phyloP scores from a whole-genome alignment of 108 stramenopile genomes.

The Nitzschia sp. region DNA sequence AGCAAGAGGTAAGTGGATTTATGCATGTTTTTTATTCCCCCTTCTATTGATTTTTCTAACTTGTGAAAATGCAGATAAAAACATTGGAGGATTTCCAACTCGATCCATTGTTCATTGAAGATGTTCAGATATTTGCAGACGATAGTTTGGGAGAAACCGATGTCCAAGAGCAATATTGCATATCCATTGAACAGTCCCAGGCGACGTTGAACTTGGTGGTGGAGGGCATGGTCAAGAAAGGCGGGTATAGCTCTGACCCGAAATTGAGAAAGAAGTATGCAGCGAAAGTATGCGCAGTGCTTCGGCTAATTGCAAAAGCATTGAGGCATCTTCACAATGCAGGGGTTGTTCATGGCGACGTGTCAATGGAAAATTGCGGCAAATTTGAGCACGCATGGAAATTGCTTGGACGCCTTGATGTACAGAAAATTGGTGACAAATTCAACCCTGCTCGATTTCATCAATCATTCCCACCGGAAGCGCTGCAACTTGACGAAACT shows the following conservation, averaged over 20 bases:
- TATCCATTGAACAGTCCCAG: conserved; percentile 55
- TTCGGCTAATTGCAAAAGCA: conserved; percentile 62
- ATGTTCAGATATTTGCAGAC: conserved; percentile 47
- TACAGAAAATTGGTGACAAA: conserved; percentile 42
- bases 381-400: conserved; percentile 80
- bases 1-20: conserved; percentile 34
- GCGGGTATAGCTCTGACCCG: conserved; percentile 44
- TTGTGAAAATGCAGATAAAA: conserved; percentile 16
- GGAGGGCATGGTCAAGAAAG: conserved; percentile 59
- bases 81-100: conserved; percentile 22
- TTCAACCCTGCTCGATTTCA: conserved; percentile 47
- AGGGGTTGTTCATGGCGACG: conserved; percentile 68
- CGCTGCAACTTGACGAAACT: conserved; percentile 27
- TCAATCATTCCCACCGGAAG: conserved; percentile 68
- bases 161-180: conserved; percentile 45
- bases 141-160: conserved; percentile 23
- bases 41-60: background rate
- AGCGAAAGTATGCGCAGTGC: conserved; percentile 53
- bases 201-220: conserved; percentile 61
- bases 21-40: background rate
- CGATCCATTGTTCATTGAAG: conserved; percentile 50
- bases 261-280: conserved; percentile 54
- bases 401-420: conserved; percentile 50
- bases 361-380: conserved; percentile 55
- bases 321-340: conserved; percentile 56